These are phyloP conservation scores for Kuraishia piskuri DNA, from an alignment of 805 yeast genomes.

Conservation along the genomic window DNA sequence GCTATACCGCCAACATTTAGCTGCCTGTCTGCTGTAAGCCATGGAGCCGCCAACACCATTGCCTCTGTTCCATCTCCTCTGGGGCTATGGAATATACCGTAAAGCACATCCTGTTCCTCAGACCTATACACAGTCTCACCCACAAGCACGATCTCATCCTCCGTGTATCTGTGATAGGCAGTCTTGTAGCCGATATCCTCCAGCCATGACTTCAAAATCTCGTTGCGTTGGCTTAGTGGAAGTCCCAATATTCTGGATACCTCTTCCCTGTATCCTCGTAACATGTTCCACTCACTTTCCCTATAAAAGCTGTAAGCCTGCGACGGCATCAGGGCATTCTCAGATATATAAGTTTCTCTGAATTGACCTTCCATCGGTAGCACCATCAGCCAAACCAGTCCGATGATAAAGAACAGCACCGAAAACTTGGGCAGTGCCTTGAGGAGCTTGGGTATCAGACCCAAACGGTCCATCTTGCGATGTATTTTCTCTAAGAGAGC, in stretches of 20 bases:
- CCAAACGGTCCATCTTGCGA: conserved; percentile 32
- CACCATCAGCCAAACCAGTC: conserved; percentile 49
- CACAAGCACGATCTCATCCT: conserved; percentile 20
- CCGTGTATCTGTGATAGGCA: conserved; percentile 25
- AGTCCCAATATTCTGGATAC: conserved; percentile 28
- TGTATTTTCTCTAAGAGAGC: conserved; percentile 38
- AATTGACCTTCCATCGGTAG: conserved; percentile 79
- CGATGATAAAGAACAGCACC: conserved; percentile 30
- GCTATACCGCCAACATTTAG: conserved; percentile 78
- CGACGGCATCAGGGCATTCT: conserved; percentile 94
- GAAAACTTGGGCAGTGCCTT: conserved; percentile 35
- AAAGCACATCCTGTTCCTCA: conserved; percentile 27
- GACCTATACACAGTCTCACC: conserved; percentile 28
- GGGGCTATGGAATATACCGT: conserved; percentile 85
- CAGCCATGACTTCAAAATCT: conserved; percentile 48
- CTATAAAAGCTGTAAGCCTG: conserved; percentile 89
- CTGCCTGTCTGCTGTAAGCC: conserved; percentile 51
- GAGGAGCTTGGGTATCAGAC: conserved; percentile 37
- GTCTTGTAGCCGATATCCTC: conserved; percentile 67
- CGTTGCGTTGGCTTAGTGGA: conserved; percentile 30
- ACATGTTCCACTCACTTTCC: conserved; percentile 89
- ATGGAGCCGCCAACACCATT: conserved; percentile 84
- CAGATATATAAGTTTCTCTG: conserved; percentile 80
- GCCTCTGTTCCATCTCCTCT: conserved; percentile 96
- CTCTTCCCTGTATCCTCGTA: conserved; percentile 75